These are phyloP conservation scores for Trichoderma atrobrunneum DNA, from an alignment of 2,329 filamentous ascomycete genomes.

Conservation along the genomic window DNA sequence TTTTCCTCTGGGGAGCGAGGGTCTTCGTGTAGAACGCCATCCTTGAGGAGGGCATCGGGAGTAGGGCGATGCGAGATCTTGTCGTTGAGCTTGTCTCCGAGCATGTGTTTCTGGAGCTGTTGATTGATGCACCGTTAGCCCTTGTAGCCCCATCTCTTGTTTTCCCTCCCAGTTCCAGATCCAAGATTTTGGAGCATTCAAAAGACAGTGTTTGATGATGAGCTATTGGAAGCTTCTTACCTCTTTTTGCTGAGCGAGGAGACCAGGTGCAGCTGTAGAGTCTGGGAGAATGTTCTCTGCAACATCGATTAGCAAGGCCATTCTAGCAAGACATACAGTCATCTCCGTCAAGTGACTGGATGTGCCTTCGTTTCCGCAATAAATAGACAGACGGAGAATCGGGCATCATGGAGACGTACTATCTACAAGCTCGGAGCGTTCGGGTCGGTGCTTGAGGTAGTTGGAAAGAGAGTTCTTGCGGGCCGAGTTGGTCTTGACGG, in stretches of 20 bases:
- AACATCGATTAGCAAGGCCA: constrained; percentile 14
- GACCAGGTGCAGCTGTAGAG: constrained; percentile 71
- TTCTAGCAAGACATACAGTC: background rate
- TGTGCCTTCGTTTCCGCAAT: background rate
- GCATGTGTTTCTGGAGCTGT: constrained; percentile 80
- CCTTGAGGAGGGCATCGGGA: constrained; percentile 72
- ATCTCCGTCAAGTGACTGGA: no score
- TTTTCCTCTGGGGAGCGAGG: constrained; percentile 56
- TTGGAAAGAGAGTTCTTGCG: constrained; percentile 71
- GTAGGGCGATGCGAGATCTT: constrained; percentile 76
- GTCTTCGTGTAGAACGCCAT: constrained; percentile 73
- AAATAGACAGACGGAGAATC: background rate
- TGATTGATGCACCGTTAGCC: background rate
- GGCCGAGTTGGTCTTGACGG: constrained; percentile 49
- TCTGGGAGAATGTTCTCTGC: constrained; percentile 83
- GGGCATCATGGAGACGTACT: constrained; percentile 49
- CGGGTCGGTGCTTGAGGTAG: constrained; percentile 68
- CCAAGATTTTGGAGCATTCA: background rate
- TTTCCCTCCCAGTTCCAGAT: background rate
- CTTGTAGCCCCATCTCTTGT: background rate
- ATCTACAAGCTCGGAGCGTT: constrained; percentile 74
- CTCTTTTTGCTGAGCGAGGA: constrained; percentile 78
- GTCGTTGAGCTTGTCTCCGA: constrained; percentile 80
- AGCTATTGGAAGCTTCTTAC: constrained; percentile 31
- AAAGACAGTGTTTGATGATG: background rate